phyloP scores from a whole-genome alignment of 2,329 filamentous ascomycete species.

The Lojkania enalia region DNA sequence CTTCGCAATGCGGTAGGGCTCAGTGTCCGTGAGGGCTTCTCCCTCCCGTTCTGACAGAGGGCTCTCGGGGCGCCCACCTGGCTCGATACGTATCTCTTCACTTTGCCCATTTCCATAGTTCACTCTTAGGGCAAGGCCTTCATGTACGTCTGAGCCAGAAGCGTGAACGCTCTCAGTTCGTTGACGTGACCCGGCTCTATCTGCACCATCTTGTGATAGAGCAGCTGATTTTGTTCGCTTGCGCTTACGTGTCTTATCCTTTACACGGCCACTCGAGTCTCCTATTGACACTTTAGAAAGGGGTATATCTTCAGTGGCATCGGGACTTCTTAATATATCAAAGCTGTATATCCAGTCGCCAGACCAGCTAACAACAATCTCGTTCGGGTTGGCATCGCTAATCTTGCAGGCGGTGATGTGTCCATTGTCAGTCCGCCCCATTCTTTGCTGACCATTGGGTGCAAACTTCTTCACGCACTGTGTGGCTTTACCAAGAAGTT shows the following conservation, averaged over 20 bases:
- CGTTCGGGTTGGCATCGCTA: conserved; percentile 68
- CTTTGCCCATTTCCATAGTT: conserved; percentile 63
- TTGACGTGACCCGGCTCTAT: conserved; percentile 52
- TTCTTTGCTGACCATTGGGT: conserved; percentile 60
- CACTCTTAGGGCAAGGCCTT: conserved; percentile 57
- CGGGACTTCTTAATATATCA: conserved; percentile 62
- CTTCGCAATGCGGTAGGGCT: conserved; percentile 61
- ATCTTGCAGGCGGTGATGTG: conserved; percentile 74
- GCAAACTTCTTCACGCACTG: conserved; percentile 69
- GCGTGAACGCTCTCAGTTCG: conserved; percentile 49
- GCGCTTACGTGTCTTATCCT: conserved; percentile 54
- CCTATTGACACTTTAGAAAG: conserved; percentile 19
- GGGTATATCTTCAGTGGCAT: conserved; percentile 52
- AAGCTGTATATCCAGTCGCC: conserved; percentile 69
- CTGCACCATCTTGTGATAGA: conserved; percentile 42
- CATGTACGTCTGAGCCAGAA: conserved; percentile 37
- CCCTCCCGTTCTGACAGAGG: conserved; percentile 45
- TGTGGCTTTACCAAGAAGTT: conserved; percentile 62
- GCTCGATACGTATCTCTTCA: conserved; percentile 59
- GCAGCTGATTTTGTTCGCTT: conserved; percentile 55
- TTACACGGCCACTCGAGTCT: conserved; percentile 24
- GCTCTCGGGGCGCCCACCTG: conserved; percentile 21
- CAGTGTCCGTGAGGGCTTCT: conserved; percentile 55
- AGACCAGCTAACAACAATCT: conserved; percentile 70
- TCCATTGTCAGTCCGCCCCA: conserved; percentile 59